Conservation (phyloP, 73 alveolate species). For the Uronychia setigera region DNA sequence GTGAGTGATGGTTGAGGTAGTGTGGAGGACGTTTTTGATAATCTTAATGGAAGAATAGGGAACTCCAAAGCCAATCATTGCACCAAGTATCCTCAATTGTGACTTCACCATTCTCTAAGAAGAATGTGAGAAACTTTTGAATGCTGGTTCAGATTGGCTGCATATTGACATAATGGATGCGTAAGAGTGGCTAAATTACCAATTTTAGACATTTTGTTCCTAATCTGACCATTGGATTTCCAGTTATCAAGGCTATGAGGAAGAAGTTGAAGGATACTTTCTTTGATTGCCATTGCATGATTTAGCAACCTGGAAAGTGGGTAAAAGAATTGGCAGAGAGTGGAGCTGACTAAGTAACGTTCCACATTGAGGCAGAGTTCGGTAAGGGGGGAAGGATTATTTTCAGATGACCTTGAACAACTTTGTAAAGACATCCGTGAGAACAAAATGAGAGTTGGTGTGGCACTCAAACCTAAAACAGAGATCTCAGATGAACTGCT, state of each 20-base stretch:
- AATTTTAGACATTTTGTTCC: conserved; percentile 37
- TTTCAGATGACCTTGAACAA: conserved; percentile 52
- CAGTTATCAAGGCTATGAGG: conserved; percentile 47
- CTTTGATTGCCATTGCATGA: conserved; percentile 77
- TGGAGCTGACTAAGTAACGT: conserved; percentile 60
- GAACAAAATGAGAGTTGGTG: conserved; percentile 61
- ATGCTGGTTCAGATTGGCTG: conserved; percentile 68
- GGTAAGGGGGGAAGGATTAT: no score
- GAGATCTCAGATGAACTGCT: conserved; percentile 42
- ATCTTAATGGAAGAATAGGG: background rate
- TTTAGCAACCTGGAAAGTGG: conserved; percentile 65
- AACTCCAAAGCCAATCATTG: conserved; percentile 22
- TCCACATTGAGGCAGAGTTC: conserved; percentile 65
- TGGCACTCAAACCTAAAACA: conserved; percentile 67
- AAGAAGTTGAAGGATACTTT: conserved; percentile 27
- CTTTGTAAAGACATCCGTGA: conserved; percentile 36
- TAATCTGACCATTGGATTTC: conserved; percentile 40
- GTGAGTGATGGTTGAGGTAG: no score
- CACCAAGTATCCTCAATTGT: conserved; percentile 66
- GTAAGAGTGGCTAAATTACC: no score
- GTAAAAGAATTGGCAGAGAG: conserved; percentile 32
- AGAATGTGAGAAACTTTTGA: conserved; percentile 50
- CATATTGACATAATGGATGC: conserved; percentile 80
- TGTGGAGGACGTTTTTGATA: no score
- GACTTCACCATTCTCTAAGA: conserved; percentile 52